Evolutionary conservation across 768 basidiomycete species (phyloP), one percentile per base, ranked within the genome.

Genomic region (Tylopilus felleus): DNA sequence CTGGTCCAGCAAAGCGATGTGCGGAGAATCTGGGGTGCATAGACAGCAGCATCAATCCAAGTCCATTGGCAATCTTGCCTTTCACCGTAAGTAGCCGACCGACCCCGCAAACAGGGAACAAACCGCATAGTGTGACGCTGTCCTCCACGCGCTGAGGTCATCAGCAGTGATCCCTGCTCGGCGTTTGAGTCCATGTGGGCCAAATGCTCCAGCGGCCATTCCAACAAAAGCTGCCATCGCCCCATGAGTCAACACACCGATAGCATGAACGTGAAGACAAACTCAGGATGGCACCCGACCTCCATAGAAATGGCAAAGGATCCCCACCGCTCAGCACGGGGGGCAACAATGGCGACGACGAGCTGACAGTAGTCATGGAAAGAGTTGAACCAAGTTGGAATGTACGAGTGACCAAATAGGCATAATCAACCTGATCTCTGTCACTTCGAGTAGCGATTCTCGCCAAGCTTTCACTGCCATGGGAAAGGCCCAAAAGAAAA

Each of bases 401-500:
- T 35, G 28, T 40, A 22, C 39, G 21, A 35, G 4, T 31, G 9
- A 29, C 53, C 54, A 58, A 63, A 61, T 45, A 64, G n/a, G 49
- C 29, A 43, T 52, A 58, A 56, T 60, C 61, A 64, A 49, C 17
- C 23, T 25, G 35, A 36, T 36, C 16, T 22, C 13, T 28, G n/a
- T n/a, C n/a, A n/a, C n/a, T n/a, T n/a, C n/a, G n/a, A n/a, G n/a
- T 13, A 14, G 29, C 2, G 33, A n/a, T 25, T 27, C 27, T n/a
- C 17, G 41, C 14, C 17, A 16, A 13, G 39, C 36, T 39, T 28
- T 27, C 22, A 42, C 42, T 5, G 28, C 51, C 33, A 89, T 90
- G 88, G 84, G 79, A 42, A 88, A 88, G 64, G 75, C 81, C n/a
- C 88, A 92, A 72, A 96, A 95, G 77, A 97, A 96, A 80, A 94